Base-by-base conservation (phyloP, 169 alveolate genomes). In the Plasmodium gonderi region DNA sequence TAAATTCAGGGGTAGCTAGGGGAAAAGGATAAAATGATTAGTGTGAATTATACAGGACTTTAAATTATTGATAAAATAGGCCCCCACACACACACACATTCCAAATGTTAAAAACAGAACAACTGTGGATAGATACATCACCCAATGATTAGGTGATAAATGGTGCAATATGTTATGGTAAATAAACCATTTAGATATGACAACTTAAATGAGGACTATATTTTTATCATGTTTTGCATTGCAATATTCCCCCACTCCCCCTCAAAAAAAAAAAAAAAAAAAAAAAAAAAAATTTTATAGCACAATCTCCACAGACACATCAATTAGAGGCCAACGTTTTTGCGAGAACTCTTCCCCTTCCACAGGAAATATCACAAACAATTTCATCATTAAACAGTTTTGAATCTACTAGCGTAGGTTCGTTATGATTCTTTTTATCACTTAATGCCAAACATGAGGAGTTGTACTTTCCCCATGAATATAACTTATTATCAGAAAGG, bases 381-480 rank as follows among this genome's bases (percentile, higher is more conserved):
- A 45, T 68, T 47, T 83, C 92, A n/a, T 69, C 44, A 83, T 83
- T 47, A 83, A 83, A 83, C 29, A 83, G 29, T 12, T 69, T 38
- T 0, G 92, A 49, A 29, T 83, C 92, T 8, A 83, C 92, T 20
- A 83, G 65, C 17, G 92, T 83, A 0, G 92, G 92, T 40, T 83
- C 92, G 77, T 83, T 83, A 51, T 83, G 92, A 36, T 83, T 83
- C 42, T 72, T 83, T 49, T 83, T 83, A 38, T 83, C 92, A 17
- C 42, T 31, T 72, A 83, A 40, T 2, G 92, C 92, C 75, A 60
- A 78, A 76, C 92, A 80, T 5, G 95, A 78, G 68, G 92, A 93
- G 40, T 83, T 93, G 47, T 95, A 91, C 40, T 87, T 87, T 17
- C 97, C 97, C 97, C 97, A 95, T 29, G 96, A 95, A 33, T 95